Evolutionary conservation across 2,329 filamentous ascomycete genomes (phyloP).

Genomic region (Fusarium sp.): DNA sequence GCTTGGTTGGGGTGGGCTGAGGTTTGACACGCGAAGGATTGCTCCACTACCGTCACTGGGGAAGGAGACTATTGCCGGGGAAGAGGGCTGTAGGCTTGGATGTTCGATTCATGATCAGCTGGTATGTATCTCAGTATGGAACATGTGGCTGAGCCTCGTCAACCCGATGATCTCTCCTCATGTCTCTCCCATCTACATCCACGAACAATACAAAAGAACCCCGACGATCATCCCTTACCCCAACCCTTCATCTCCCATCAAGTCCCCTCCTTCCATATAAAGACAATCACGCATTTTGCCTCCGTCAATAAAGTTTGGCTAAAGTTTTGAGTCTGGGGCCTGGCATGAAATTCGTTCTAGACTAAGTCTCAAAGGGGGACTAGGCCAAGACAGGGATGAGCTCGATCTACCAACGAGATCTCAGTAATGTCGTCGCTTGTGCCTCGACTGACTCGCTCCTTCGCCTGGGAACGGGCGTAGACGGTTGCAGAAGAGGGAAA

Average conservation of each 20-base stretch:
- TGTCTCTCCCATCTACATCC: not conserved
- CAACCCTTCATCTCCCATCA: not conserved
- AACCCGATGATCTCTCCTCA: not conserved
- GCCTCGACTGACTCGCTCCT: not conserved
- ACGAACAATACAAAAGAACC: not conserved
- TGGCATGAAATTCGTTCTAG: not conserved
- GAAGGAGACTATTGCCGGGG: not conserved
- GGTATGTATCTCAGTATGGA: not conserved
- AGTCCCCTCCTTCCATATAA: not conserved
- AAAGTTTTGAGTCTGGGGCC: not conserved
- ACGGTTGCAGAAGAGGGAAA: not conserved
- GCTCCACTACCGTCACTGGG: not conserved
- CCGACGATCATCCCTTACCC: not conserved
- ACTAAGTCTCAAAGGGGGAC: not conserved
- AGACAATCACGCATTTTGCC: not conserved
- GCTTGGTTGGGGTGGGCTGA: not conserved
- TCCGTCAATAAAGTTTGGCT: constrained; percentile 7
- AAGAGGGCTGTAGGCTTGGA: not conserved
- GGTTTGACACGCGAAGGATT: not conserved
- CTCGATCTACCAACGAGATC: not conserved
- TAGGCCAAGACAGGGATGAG: not conserved
- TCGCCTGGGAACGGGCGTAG: not conserved
- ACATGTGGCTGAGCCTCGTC: not conserved
- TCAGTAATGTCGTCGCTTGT: not conserved
- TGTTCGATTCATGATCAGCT: not conserved